Evolutionary conservation across 768 basidiomycete species (phyloP), one percentile per base, ranked within the genome.

Genomic region (Cyclocybe cylindracea): DNA sequence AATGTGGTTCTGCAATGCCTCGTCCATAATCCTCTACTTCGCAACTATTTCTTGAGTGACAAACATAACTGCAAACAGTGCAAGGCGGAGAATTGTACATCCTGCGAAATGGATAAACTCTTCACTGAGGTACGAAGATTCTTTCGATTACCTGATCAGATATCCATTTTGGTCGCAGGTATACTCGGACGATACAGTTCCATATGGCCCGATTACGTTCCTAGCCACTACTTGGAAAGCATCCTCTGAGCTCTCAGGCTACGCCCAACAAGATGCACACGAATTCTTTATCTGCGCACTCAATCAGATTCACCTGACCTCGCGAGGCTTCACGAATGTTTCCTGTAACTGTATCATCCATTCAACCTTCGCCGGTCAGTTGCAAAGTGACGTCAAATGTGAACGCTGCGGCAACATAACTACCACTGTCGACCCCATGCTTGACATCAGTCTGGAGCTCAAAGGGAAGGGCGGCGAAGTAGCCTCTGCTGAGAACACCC

Each of bases 241-340:
- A 55, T 86, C 88, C 0, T 70, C 86, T 0, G 93, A 96, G 54
- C 75, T 98, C 24, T 84, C 92, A 4, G 95, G 94, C 2, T 93
- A 98, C 62, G 85, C 91, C 0, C 96, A 98, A 66, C 96, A 96
- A 63, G 95, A 98, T 55, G 91, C 93, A 2, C 93, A 95, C 74
- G 88, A 92, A 66, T 89, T 85, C 64, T 90, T 92, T 67, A 90
- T 92, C 29, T 79, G 86, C 13, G 82, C 86, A 0, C 74, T 98
- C 19, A 94, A 95, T 62, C 89, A 93, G 57, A 89, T 97, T 9
- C 95, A 98, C 65, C 74, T 77, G 14, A 89, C 83, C 35, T 87
- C 87, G 9, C 78, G 86, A 36, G 85, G 89, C 1, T 84, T 83
- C 48, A 90, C 87, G 9, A 84, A 87, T 60, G 75, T 87, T 19